phyloP scores from a whole-genome alignment of 164 flowering plant species.

The Platanus orientalis region DNA sequence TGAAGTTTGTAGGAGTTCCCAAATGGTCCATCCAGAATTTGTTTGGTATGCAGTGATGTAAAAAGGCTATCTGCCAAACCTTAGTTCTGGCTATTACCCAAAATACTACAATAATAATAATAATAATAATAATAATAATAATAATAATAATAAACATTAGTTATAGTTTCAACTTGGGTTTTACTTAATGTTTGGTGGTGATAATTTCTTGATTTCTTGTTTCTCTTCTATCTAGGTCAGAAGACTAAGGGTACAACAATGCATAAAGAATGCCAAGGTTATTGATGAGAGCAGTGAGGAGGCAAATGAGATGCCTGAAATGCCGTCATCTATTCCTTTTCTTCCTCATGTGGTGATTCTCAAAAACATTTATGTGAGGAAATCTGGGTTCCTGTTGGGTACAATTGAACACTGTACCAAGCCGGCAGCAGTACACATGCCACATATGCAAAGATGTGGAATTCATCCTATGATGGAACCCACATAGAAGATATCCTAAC shows the following conservation, averaged over 20 bases:
- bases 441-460: not conserved
- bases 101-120: no score
- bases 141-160: no score
- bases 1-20: conserved; percentile 17
- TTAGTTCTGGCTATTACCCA: no score
- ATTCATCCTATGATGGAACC: not conserved
- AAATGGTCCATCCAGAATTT: not conserved
- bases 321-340: conserved; percentile 87
- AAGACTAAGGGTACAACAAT: conserved; percentile 72
- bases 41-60: not conserved
- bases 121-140: no score
- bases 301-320: conserved; percentile 83
- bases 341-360: conserved; percentile 65
- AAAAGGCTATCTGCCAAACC: not conserved
- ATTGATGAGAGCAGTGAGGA: conserved; percentile 37
- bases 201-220: not conserved
- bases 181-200: not conserved
- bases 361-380: not conserved
- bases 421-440: not conserved
- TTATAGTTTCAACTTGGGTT: not conserved
- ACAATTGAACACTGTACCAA: not conserved
- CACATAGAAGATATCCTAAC: no score
- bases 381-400: not conserved
- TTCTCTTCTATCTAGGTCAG: conserved; percentile 46
- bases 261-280: conserved; percentile 39